A percentile compares a stretch with the other conserved stretches of the same genome.
Evolutionary conservation across 805 yeast species (phyloP).

Genomic region (Pichia rugopelliculosa): DNA sequence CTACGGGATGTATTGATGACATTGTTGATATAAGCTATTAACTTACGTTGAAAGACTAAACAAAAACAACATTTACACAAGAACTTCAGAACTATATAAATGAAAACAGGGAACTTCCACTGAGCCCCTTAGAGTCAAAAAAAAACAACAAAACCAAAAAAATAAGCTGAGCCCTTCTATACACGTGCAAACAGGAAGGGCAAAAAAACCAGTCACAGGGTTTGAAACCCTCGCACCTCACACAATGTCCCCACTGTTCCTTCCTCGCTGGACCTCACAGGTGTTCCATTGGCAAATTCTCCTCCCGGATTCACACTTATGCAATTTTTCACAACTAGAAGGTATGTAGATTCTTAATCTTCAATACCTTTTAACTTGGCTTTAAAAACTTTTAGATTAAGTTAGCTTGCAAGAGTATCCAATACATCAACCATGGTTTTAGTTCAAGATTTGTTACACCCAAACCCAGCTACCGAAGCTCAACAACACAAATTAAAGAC

Average conservation of each 20-base stretch:
- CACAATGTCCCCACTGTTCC: not conserved
- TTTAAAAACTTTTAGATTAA: not conserved
- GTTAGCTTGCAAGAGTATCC: conserved; percentile 5
- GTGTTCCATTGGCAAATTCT: not conserved
- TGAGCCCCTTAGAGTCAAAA: too few relatives aligned
- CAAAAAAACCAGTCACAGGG: not conserved
- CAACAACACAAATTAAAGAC: conserved; percentile 95
- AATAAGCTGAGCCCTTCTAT: not conserved
- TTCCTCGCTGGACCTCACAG: not conserved
- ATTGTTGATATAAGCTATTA: too few relatives aligned
- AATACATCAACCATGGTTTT: conserved; percentile 53
- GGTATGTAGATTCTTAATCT: not conserved
- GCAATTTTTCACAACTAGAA: not conserved
- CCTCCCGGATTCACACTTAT: not conserved
- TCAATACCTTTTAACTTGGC: not conserved
- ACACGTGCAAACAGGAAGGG: conserved; percentile 10
- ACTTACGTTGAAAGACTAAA: too few relatives aligned
- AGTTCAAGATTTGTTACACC: conserved; percentile 98
- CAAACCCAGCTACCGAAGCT: conserved; percentile 94
- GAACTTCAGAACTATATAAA: too few relatives aligned
- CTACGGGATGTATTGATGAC: not conserved
- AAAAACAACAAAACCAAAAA: too few relatives aligned
- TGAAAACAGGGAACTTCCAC: too few relatives aligned
- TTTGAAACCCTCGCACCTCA: not conserved
- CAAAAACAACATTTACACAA: too few relatives aligned